Evolutionary conservation across 345 rosid species (phyloP), one percentile per base, ranked within the genome.

Genomic region (Eucalyptus regnans): DNA sequence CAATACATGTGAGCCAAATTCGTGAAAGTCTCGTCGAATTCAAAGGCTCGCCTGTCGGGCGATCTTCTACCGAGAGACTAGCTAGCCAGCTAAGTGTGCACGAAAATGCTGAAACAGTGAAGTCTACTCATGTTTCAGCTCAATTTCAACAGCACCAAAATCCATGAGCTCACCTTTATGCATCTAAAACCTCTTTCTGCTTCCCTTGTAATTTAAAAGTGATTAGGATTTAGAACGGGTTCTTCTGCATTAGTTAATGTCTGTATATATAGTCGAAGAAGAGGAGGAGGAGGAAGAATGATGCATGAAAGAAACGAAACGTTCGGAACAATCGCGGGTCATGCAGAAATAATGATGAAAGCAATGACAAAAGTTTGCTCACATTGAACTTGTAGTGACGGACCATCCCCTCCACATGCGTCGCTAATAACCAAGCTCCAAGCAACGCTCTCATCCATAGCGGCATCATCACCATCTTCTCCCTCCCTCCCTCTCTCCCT

Each of bases 341-440:
- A 29, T 27, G 27, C 52, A 89, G 33, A 31, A 15, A 50, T 25
- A 48, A n/a, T 81, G 44, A 29, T 49, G 41, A 50, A 10, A 84
- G 37, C 43, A 25, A 31, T 9, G 64, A 58, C 29, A 25, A 50
- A 50, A 20, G 46, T 71, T 12, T 16, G 86, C 97, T 95, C 91
- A 96, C 99, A 88, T 95, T 93, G 90, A 96, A 94, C 94, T 93
- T 94, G 93, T 96, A 95, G 88, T 94, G 95, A 64, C 98, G 96
- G 88, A 93, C 92, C 56, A 91, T 91, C 92, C 94, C 93, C 58
- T 94, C 89, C 11, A 92, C 96, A 37, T 58, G 81, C 31, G 62
- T 29, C 62, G 85, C 87, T 13, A 86, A 54, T 76, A 86, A 50
- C 18, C 41, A 64, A 37, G 43, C 68, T 68, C 50, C 81, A 43